Percentiles rank a stretch among this genome's conserved stretches.
Conservation (phyloP, 192 early-diverging fungal genomes). For the Coemansia sp. region DNA sequence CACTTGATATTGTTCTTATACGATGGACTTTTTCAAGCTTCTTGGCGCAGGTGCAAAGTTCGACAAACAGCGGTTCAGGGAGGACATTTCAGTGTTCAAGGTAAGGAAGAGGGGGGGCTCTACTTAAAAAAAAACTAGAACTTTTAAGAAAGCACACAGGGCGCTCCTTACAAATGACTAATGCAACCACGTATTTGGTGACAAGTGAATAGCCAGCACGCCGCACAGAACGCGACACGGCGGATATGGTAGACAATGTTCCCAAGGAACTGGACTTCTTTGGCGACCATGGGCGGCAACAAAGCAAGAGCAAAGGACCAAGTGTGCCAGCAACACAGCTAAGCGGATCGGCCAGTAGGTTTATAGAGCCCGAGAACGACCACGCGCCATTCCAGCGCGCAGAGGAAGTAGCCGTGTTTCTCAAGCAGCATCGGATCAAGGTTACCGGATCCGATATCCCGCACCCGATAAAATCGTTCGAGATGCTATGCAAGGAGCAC, state of each 20-base stretch:
- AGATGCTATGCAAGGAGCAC: constrained; percentile 72
- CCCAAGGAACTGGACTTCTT: constrained; percentile 48
- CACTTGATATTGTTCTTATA: neutral
- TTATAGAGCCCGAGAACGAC: constrained; percentile 31
- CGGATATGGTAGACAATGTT: constrained; percentile 31
- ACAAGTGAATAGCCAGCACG: constrained; percentile 15
- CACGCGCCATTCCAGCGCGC: constrained; percentile 36
- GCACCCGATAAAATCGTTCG: constrained; percentile 78
- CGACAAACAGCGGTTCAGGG: constrained; percentile 76
- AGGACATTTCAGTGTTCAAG: constrained; percentile 81
- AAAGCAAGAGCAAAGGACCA: neutral
- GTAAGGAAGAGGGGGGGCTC: too few species aligned
- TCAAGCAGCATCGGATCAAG: constrained; percentile 76
- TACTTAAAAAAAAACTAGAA: too few species aligned
- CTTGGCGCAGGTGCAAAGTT: constrained; percentile 87
- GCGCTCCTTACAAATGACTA: neutral
- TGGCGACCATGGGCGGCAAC: constrained; percentile 25
- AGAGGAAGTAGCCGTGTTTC: constrained; percentile 59
- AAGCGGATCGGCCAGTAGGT: constrained; percentile 47
- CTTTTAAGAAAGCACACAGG: too few species aligned
- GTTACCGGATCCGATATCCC: constrained; percentile 86
- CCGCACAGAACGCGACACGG: constrained; percentile 6
- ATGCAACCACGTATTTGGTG: neutral
- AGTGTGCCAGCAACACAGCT: constrained; percentile 37
- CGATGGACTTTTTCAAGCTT: constrained; percentile 79